Evolutionary conservation across 768 basidiomycete genomes (phyloP), one percentile per base, ranked within the genome.

Genomic region (Gymnopilus dilepis): DNA sequence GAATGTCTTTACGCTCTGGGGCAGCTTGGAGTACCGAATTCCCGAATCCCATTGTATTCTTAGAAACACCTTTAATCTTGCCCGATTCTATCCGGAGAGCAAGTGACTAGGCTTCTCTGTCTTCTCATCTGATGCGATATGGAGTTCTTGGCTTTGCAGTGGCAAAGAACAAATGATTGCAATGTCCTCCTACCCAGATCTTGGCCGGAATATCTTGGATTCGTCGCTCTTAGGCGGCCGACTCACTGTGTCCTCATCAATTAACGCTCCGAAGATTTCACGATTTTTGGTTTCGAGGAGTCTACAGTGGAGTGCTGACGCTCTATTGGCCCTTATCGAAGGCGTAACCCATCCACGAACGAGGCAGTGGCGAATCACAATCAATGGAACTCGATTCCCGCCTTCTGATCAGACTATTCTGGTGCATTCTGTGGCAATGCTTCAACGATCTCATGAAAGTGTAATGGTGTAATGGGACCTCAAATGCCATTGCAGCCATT

Each of bases 41-140:
- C 47, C 61, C 56, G 61, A 53, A 21, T 55, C 43, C 43, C 59
- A 30, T 52, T 48, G 45, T 61, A 53, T 62, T 62, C 61, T 62
- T 61, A 50, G 60, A 51, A 22, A 13, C 37, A 34, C 47, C n/a
- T n/a, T 50, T 8, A 31, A 31, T 50, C 28, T 50, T 50, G 47
- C 30, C 47, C 47, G 47, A 50, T 31, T 50, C 22, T n/a, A 17
- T 50, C 47, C 47, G 28, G 28, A 31, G 47, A 50, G 47, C n/a
- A 26, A 31, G 28, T 30, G n/a, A 30, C 47, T 50, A 2, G 47
- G 15, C 45, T 47, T 47, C 45, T 47, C 13, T 28, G 11, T 30
- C 45, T 47, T 47, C 28, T 48, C 47, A 50, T 50, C 47, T n/a
- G 47, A 50, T 50, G 28, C 12, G 28, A 50, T 17, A 31, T 30